These are phyloP conservation scores for Xylariaceae sp. DNA, from an alignment of 2,329 filamentous ascomycete genomes.

Conservation along the genomic window DNA sequence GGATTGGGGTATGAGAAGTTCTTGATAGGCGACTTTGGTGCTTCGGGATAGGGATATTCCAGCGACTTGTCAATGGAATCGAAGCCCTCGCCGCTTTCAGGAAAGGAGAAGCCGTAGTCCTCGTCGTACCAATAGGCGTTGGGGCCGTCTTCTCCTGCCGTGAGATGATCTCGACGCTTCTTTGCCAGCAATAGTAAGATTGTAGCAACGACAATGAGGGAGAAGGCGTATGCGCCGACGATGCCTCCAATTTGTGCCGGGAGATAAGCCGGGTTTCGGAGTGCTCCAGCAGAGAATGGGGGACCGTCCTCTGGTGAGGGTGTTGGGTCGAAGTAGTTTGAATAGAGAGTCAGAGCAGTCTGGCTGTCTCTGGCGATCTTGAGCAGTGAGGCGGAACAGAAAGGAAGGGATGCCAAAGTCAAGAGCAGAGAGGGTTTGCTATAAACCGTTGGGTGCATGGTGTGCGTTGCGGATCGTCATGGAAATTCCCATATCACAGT, in stretches of 20 bases:
- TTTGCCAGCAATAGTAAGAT: conserved; percentile 61
- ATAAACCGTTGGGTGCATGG: conserved; percentile 35
- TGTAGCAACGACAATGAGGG: conserved; percentile 69
- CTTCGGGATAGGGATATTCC: conserved; percentile 24
- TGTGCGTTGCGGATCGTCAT: conserved; percentile 33
- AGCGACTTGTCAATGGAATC: conserved; percentile 18
- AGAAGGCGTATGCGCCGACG: conserved; percentile 77
- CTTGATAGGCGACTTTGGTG: conserved; percentile 37
- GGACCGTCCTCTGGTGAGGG: conserved; percentile 61
- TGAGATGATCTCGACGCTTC: conserved; percentile 51
- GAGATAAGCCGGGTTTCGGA: conserved; percentile 63
- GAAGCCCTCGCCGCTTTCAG: conserved; percentile 11
- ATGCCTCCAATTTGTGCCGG: conserved; percentile 83
- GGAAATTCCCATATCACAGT: conserved; percentile 25
- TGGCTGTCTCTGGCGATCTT: conserved; percentile 11
- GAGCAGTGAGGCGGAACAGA: conserved; percentile 25
- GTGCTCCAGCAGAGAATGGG: conserved; percentile 54
- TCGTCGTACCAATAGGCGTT: conserved; percentile 30
- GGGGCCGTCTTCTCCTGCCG: conserved; percentile 51
- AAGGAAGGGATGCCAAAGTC: conserved; percentile 25
- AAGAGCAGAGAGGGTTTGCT: conserved; percentile 27
- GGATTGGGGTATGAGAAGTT: conserved; percentile 54
- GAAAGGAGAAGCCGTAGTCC: conserved; percentile 23
- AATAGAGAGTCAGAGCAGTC: conserved; percentile 23
- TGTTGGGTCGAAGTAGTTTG: conserved; percentile 51